Evolutionary conservation across 371 early-diverging fungal genomes (phyloP), one percentile per base, ranked within the genome.

Genomic region (Fennellomyces sp.): DNA sequence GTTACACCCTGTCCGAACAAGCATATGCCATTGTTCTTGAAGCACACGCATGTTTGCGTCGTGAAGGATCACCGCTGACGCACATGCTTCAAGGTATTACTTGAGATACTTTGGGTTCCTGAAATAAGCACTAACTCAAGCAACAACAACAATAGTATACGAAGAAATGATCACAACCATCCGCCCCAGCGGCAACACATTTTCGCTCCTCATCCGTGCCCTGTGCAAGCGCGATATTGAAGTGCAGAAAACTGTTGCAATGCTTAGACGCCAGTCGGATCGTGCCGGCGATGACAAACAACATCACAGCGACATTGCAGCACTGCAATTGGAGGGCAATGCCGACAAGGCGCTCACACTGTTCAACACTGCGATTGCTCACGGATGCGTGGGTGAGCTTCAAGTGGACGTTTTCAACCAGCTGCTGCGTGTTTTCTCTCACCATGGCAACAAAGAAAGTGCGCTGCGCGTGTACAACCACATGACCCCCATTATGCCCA

Each of bases 21-120:
- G 73, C 78, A 5, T 82, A 75, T 26, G 75, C 75, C 42, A 63
- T 79, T 41, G 64, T 82, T 19, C 65, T 82, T 30, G 79, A 82
- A 52, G 63, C 74, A 4, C 64, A 78, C 27, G 58, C 68, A 17
- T 52, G 50, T 27, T 67, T 76, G 27, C 69, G 78, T 33, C 69
- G 65, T 35, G 74, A 73, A 41, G 76, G 73, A 11, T 63, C 70
- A 15, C 75, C 73, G 19, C 45, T 77, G 15, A 56, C 66, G 41
- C 65, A 64, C 15, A 59, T 78, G 64, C 49, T 78, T 35, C 66
- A 76, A 62, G 58, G 77, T 76, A 64, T 65, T 13, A 12, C 21
- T 5, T n/a, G n/a, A 52, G 6, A 25, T 25, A 26, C 10, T 26
- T 12, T 11, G 26, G 29, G 15, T 42, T 21, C 15, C 19, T 45